These are phyloP conservation scores for Pseudognaphalium luteoalbum DNA, from an alignment of 129 eudicot genomes.

Conservation along the genomic window DNA sequence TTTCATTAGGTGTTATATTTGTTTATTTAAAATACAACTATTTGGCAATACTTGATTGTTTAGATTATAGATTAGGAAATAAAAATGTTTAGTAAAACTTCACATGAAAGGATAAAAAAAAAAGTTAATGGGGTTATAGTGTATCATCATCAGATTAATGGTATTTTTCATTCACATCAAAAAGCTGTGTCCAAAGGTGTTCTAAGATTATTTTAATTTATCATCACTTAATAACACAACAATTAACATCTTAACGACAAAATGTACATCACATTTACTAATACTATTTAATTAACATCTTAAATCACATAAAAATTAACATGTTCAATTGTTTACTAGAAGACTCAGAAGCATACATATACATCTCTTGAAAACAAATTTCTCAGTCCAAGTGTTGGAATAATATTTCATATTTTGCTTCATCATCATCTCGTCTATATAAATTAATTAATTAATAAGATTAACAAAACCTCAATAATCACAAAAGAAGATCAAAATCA, in stretches of 20 bases:
- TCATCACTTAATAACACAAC: constrained; percentile 36
- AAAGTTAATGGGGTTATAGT: no score
- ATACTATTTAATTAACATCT: no score
- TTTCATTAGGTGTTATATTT: no score
- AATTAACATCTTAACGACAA: no score
- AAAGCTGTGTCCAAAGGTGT: constrained; percentile 51
- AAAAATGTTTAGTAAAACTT: no score
- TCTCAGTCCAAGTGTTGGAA: constrained; percentile 39
- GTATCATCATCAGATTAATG: constrained; percentile 33
- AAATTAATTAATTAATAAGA: background rate
- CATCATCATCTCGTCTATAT: constrained; percentile 18
- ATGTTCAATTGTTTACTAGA: background rate
- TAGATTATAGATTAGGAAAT: no score
- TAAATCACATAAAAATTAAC: background rate
- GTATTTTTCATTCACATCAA: constrained; percentile 42
- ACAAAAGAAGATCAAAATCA: background rate
- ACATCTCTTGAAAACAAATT: constrained; percentile 29
- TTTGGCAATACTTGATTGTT: no score
- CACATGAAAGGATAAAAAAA: no score
- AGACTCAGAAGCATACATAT: constrained; percentile 26
- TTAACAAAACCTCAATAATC: background rate
- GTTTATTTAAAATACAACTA: no score
- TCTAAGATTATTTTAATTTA: constrained; percentile 41
- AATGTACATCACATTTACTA: no score
- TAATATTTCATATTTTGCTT: constrained; percentile 27